Percentiles rank a stretch among this genome's conserved stretches.
Conservation (phyloP, 139 green algal genomes). For the Picochlorum sp. region DNA sequence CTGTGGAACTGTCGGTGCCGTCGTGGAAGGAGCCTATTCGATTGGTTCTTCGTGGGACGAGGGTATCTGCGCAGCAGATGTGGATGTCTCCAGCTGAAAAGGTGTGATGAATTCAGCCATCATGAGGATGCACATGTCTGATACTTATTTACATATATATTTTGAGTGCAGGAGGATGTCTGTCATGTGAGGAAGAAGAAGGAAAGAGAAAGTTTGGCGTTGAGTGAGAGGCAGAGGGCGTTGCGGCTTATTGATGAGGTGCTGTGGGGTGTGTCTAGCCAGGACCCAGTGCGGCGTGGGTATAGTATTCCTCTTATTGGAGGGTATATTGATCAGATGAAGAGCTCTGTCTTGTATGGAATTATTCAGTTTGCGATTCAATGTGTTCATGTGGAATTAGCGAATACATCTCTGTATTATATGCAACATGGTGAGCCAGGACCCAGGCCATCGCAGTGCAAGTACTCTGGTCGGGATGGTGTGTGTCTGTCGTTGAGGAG, state of each 20-base stretch:
- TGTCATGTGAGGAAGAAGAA: too few species aligned
- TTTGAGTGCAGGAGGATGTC: too few species aligned
- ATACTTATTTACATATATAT: too few species aligned
- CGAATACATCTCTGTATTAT: constrained; percentile 25
- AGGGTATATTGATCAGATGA: constrained; percentile 2
- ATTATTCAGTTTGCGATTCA: constrained; percentile 23
- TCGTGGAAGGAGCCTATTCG: not conserved
- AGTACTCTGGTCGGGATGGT: constrained; percentile 32
- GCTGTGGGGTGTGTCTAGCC: constrained; percentile 29
- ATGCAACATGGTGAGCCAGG: constrained; percentile 39
- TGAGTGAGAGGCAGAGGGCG: too few species aligned
- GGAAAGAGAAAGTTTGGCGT: too few species aligned
- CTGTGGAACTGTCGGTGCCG: not conserved
- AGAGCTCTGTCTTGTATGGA: constrained; percentile 6
- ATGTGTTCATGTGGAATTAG: constrained; percentile 26
- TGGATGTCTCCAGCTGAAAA: too few species aligned
- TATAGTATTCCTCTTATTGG: not conserved
- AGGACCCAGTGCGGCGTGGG: not conserved
- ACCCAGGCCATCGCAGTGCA: constrained; percentile 16
- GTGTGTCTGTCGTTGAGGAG: constrained; percentile 23
- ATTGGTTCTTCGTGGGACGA: not conserved
- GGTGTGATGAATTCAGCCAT: too few species aligned
- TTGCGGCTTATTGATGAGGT: constrained; percentile 28
- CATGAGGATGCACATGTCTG: too few species aligned
- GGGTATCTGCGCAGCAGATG: too few species aligned